Evolutionary conservation across 2,329 filamentous ascomycete genomes (phyloP), one percentile per base, ranked within the genome.

Genomic region (Calonectria ilicicola): DNA sequence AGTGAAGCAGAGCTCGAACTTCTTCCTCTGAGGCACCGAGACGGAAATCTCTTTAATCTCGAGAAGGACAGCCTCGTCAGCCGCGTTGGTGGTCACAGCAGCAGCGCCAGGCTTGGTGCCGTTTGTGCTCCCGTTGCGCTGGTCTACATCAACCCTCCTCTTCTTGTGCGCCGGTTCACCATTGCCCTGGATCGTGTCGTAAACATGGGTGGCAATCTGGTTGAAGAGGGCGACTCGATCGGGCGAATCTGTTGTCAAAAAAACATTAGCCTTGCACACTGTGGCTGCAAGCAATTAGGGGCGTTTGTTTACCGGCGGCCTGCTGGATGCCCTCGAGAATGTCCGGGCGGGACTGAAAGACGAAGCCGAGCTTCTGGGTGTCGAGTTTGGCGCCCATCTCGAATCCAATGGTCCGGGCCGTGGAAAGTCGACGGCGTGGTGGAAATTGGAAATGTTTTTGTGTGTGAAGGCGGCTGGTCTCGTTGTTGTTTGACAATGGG

Each of bases 21-120:
- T 94, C 83, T 93, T 94, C 74, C 92, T 87, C 83, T 92, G 90
- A 0, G 92, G 92, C 5, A 93, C 87, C 1, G 91, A 89, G n/a
- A 93, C 86, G 0, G 91, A 93, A 23, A 93, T 91, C 53, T 93
- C 92, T 81, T 91, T 92, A 72, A 93, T 86, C 74, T 89, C 89
- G 21, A 93, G 84, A 29, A 92, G 82, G 0, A 92, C 83, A 8
- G 85, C 78, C 76, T 92, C 90, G 7, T 85, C 83, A 2, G 85
- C 84, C 0, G 88, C 85, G 63, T 86, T 85, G 27, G 82, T 71
- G 74, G 74, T 65, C 66, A 73, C 76, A 53, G 77, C 79, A 53
- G 77, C 79, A 49, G 78, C 69, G 19, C 67, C 72, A 27, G 51
- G 40, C 68, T 63, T 42, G 65, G 75, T 67, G 69, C 74, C 72